These are phyloP conservation scores for Pythium plurisporium DNA, from an alignment of 352 stramenopile species.

Conservation along the genomic window DNA sequence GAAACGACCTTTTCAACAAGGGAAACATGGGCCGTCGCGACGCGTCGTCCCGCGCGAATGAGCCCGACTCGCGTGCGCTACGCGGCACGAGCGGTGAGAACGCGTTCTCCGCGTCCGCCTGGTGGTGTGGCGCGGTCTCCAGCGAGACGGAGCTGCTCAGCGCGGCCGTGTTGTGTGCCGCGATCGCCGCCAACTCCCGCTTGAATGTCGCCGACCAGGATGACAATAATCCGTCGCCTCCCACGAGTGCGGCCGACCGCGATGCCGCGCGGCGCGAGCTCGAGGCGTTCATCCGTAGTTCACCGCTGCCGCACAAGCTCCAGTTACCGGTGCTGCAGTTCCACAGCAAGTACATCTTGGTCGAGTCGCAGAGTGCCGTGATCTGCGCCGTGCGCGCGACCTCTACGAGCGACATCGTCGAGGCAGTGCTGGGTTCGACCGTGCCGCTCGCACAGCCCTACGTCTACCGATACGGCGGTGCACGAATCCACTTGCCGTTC, in stretches of 20 bases:
- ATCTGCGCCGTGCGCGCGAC: conserved; percentile 70
- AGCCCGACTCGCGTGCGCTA: not conserved
- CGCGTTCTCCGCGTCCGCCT: conserved; percentile 11
- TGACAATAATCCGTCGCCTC: conserved; percentile 17
- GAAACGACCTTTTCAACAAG: not conserved
- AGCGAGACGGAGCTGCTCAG: conserved; percentile 73
- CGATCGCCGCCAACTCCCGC: conserved; percentile 37
- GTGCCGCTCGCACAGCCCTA: conserved; percentile 59
- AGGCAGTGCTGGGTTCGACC: conserved; percentile 65
- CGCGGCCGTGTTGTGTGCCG: conserved; percentile 70
- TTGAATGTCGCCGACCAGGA: conserved; percentile 6
- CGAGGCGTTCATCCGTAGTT: conserved; percentile 55
- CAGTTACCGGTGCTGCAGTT: conserved; percentile 51
- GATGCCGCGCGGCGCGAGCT: conserved; percentile 31
- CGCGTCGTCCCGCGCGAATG: conserved; percentile 8
- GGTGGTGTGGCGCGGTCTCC: conserved; percentile 47
- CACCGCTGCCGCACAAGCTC: conserved; percentile 60
- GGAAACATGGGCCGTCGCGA: not conserved
- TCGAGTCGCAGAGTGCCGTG: conserved; percentile 56
- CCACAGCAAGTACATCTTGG: conserved; percentile 46
- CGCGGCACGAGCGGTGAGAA: not conserved
- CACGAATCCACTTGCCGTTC: conserved; percentile 73
- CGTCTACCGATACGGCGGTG: conserved; percentile 66
- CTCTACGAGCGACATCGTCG: conserved; percentile 50
- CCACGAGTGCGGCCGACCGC: conserved; percentile 11